Evolutionary conservation across 2,329 filamentous ascomycete species (phyloP), one percentile per base, ranked within the genome.

Genomic region (Fusarium sp.): DNA sequence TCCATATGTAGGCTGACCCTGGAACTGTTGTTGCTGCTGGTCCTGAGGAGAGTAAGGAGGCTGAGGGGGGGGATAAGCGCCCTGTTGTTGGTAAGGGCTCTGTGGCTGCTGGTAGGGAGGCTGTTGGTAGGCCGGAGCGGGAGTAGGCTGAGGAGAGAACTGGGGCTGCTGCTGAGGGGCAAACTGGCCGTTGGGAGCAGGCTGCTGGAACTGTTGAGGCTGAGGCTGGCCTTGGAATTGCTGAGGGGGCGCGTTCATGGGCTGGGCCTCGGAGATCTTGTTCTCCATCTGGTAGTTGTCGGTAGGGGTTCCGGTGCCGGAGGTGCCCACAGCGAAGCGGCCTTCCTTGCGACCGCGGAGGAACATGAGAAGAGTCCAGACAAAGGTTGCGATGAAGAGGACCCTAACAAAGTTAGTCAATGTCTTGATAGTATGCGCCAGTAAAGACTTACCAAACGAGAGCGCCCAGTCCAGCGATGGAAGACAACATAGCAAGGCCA

Each of bases 401-500:
- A 86, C 64, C 79, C 84, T 85, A 4, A 0, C 2, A 47, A 40
- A 3, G 57, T 71, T 56, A 78, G 72, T 37, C 30, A 68, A 27
- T 17, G 2, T 22, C 8, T 17, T 6, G 0, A 14, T 4, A 33
- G 2, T 20, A n/a, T 4, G 3, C 4, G 7, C 17, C 5, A 2
- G 17, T 0, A 25, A 22, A 9, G 1, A 78, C 83, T 76, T 72
- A 85, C 84, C 85, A 84, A 63, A 84, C 73, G 5, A 88, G 66
- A 17, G 86, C 86, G 25, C 84, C 85, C 2, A 88, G 56, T 10
- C 84, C 85, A 2, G 86, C 86, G 9, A 85, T 79, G 8, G 81
- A 84, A 15, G 83, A 80, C 61, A 87, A 76, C 65, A 82, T 74
- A 20, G 72, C 80, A 12, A 82, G 75, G 1, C 82, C 85, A 9